Conservation (phyloP, 306 rosid genomes). For the Myrica gale region DNA sequence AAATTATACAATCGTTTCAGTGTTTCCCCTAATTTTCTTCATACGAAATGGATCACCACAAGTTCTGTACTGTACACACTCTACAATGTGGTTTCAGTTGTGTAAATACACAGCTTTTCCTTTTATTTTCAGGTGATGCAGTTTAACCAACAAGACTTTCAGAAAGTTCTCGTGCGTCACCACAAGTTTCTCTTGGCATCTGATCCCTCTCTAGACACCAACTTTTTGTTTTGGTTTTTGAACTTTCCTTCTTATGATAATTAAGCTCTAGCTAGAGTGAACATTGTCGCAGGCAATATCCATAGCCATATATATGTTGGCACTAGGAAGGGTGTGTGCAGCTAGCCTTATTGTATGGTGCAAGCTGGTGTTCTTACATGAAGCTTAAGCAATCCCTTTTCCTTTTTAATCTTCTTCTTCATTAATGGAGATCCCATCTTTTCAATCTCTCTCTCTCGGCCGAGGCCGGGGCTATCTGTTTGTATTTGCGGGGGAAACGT, state of each 20-base stretch:
- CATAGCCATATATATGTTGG: slow-evolving; percentile 33
- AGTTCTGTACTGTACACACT: slow-evolving; percentile 20
- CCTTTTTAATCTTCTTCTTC: slow-evolving; percentile 16
- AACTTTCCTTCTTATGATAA: slow-evolving; percentile 19
- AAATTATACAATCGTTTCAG: slow-evolving; percentile 23
- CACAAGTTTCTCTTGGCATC: slow-evolving; percentile 22
- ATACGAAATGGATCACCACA: not conserved
- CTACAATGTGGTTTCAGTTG: slow-evolving; percentile 19
- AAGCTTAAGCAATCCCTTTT: slow-evolving; percentile 42
- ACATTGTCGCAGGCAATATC: slow-evolving; percentile 37
- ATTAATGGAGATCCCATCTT: slow-evolving; percentile 21
- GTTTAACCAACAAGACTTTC: slow-evolving; percentile 37
- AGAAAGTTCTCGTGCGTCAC: slow-evolving; percentile 18
- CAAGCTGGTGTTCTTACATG: slow-evolving; percentile 32
- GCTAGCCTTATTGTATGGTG: slow-evolving; percentile 33
- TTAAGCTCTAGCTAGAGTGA: slow-evolving; percentile 32
- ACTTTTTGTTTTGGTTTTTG: slow-evolving; percentile 1
- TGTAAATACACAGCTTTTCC: slow-evolving; percentile 24
- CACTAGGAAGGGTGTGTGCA: slow-evolving; percentile 21
- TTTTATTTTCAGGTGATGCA: slow-evolving; percentile 44
- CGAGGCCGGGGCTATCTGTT: not conserved
- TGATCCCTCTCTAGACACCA: slow-evolving; percentile 31
- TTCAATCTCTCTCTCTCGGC: slow-evolving; percentile 2
- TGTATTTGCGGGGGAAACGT: slow-evolving; percentile 36
- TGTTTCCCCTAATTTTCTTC: not conserved